Conservation (phyloP, 1,284 basidiomycete species). For the Xerocomus cyaneibrunnescens region DNA sequence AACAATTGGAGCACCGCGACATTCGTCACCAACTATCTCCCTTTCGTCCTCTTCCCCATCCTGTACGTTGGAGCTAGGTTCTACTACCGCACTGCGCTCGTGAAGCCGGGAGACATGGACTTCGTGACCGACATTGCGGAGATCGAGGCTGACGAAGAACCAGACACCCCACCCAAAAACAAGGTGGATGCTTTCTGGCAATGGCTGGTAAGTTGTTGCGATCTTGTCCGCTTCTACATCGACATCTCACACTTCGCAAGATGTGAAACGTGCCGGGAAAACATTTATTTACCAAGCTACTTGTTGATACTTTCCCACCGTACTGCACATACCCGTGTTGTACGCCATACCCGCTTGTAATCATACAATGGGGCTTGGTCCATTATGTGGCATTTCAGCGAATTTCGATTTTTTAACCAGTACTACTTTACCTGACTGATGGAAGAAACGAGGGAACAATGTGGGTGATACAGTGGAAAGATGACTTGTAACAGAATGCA, state of each 20-base stretch:
- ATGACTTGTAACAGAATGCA: slow-evolving; percentile 35
- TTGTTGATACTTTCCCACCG: neutral
- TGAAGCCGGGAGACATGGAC: slow-evolving; percentile 70
- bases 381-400: neutral
- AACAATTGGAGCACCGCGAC: slow-evolving; percentile 56
- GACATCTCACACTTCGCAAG: slow-evolving; percentile 14
- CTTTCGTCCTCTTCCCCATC: slow-evolving; percentile 73
- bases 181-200: slow-evolving; percentile 66
- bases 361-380: neutral
- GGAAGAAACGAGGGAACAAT: slow-evolving; percentile 12
- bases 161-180: slow-evolving; percentile 73
- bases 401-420: slow-evolving; percentile 17
- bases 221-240: neutral
- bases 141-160: slow-evolving; percentile 69
- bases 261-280: slow-evolving; percentile 19
- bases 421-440: slow-evolving; percentile 31
- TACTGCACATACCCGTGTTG: slow-evolving; percentile 10
- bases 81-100: slow-evolving; percentile 47
- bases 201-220: slow-evolving; percentile 59
- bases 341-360: slow-evolving; percentile 10
- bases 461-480: slow-evolving; percentile 38
- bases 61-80: slow-evolving; percentile 63
- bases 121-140: slow-evolving; percentile 70
- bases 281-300: neutral
- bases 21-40: slow-evolving; percentile 81